A percentile compares a stretch with the other conserved stretches of the same genome.
Conservation (phyloP, 2,329 filamentous ascomycete species). For the Metarhizium anisopliae region DNA sequence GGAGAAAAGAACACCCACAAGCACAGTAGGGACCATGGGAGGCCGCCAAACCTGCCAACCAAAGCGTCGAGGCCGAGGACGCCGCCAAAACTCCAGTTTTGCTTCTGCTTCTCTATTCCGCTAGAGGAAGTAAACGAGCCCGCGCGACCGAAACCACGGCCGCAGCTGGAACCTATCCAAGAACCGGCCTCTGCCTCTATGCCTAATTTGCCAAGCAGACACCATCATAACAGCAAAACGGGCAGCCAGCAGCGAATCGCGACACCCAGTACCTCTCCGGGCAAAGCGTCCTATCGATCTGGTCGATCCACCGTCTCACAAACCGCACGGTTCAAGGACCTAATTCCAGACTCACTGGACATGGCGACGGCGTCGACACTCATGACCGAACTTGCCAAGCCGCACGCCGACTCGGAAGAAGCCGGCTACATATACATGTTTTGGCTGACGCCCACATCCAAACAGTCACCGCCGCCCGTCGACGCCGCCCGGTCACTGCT, state of each 20-base stretch:
- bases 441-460: slow-evolving; percentile 68
- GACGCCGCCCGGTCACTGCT: slow-evolving; percentile 53
- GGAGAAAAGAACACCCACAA: slow-evolving; percentile 26
- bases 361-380: slow-evolving; percentile 62
- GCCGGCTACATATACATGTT: slow-evolving; percentile 98
- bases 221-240: neutral
- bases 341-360: slow-evolving; percentile 61
- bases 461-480: slow-evolving; percentile 42
- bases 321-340: slow-evolving; percentile 24
- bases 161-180: slow-evolving; percentile 39
- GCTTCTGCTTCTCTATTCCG: slow-evolving; percentile 45
- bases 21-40: slow-evolving; percentile 8
- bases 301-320: slow-evolving; percentile 23
- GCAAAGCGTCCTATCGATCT: slow-evolving; percentile 20
- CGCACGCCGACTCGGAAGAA: slow-evolving; percentile 59
- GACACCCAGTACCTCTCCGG: slow-evolving; percentile 15
- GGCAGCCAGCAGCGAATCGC: neutral
- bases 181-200: slow-evolving; percentile 14
- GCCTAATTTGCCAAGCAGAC: slow-evolving; percentile 5
- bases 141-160: slow-evolving; percentile 24
- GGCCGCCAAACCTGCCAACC: slow-evolving; percentile 10
- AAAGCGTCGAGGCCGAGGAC: slow-evolving; percentile 16
- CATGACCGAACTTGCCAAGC: slow-evolving; percentile 66
- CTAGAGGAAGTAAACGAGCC: slow-evolving; percentile 31
- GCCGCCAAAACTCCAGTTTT: slow-evolving; percentile 29